Evolutionary conservation across 768 basidiomycete species (phyloP), one percentile per base, ranked within the genome.

Genomic region (Mycena haematopus): DNA sequence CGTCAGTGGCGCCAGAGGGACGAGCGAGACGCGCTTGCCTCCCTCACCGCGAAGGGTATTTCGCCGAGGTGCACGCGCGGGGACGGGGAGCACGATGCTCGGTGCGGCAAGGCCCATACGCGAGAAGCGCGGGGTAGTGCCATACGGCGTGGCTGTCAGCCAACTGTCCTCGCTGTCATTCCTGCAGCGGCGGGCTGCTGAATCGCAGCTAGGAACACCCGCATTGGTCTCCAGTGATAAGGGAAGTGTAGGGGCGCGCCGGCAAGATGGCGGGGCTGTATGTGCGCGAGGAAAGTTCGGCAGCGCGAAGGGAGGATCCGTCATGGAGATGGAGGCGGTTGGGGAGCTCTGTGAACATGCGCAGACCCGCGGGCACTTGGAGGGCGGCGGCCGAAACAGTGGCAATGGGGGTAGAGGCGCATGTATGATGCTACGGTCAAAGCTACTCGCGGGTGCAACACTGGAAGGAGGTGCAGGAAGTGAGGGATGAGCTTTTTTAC

Each of bases 41-140:
- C 62, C 66, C 7, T 46, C 51, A 15, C 66, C 58, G 33, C 62
- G 65, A 15, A 64, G 2, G 1, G 59, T 61, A n/a, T 51, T 40
- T 1, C 62, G 55, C 46, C 40, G 55, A 1, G 55, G 3, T 40
- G 76, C 72, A 45, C 75, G 74, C 9, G 77, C 77, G 22, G 77
- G 72, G 3, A 81, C 63, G n/a, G 81, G 82, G 38, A 83, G 71
- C 9, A 82, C 74, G 17, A 82, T 77, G 19, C 68, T 63, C 2
- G 76, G 60, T 3, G 72, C 64, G 2, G 73, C 62, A 11, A 82
- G 68, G 15, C 77, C 72, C 35, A 79, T 71, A 6, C 80, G 74
- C 33, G 76, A 73, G 67, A 83, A 83, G 25, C 73, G 74, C 5
- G 82, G 82, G 1, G 75, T 79, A 8, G 65, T 68, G 8, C 69